Evolutionary conservation across 2,329 filamentous ascomycete species (phyloP).

Genomic region (Claviceps sorghi): DNA sequence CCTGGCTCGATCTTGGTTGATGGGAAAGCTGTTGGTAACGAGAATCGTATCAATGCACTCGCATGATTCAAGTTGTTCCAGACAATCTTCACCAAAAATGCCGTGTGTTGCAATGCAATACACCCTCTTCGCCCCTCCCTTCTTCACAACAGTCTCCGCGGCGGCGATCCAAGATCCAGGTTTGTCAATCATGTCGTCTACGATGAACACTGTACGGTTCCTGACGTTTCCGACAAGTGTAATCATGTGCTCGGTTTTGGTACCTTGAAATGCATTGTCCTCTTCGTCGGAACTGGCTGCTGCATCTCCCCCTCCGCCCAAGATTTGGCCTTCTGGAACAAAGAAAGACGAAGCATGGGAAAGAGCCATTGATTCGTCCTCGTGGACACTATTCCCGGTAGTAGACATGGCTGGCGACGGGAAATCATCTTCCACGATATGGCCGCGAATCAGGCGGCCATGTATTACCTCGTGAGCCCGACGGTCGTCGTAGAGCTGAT

Average conservation of each 20-base stretch:
- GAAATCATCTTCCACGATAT: constrained; percentile 89
- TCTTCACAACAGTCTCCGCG: constrained; percentile 90
- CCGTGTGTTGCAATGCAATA: constrained; percentile 97
- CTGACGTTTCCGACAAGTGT: constrained; percentile 93
- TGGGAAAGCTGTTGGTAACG: constrained; percentile 95
- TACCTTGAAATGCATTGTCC: constrained; percentile 72
- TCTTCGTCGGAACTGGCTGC: constrained; percentile 80
- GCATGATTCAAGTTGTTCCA: constrained; percentile 82
- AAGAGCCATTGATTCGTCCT: constrained; percentile 72
- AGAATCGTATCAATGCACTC: constrained; percentile 88
- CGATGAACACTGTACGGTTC: constrained; percentile 76
- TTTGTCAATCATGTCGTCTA: constrained; percentile 99
- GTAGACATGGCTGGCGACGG: constrained; percentile 62
- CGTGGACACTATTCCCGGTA: constrained; percentile 46
- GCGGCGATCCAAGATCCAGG: constrained; percentile 93
- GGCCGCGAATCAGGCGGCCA: constrained; percentile 79
- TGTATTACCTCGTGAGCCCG: constrained; percentile 82
- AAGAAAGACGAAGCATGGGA: constrained; percentile 72
- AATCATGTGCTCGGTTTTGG: constrained; percentile 81
- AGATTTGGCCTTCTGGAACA: constrained; percentile 47
- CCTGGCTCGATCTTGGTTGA: constrained; percentile 56
- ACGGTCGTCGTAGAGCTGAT: constrained; percentile 56
- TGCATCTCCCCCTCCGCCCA: constrained; percentile 75
- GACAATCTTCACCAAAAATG: constrained; percentile 77
- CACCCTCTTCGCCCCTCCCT: constrained; percentile 79